Conservation (phyloP, 495 filamentous ascomycete genomes). For the Aspergillus olivimuriae region DNA sequence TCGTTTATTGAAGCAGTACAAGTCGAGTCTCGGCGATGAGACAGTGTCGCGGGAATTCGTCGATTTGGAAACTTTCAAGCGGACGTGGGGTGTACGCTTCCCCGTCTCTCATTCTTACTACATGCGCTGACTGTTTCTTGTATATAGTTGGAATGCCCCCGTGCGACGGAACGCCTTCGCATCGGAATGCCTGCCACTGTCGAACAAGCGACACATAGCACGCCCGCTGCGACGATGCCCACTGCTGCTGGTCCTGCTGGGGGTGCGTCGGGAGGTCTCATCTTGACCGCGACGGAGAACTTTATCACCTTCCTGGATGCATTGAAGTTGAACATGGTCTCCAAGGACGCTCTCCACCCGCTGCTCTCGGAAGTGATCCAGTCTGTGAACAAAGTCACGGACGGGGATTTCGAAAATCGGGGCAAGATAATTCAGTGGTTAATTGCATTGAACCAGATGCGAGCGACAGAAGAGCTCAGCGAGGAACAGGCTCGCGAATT, state of each 20-base stretch:
- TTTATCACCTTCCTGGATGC: constrained; percentile 99
- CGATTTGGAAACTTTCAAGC: constrained; percentile 90
- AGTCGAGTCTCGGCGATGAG: constrained; percentile 83
- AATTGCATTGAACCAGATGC: constrained; percentile 95
- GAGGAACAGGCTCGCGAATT: constrained; percentile 85
- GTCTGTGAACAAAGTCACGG: constrained; percentile 91
- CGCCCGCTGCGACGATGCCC: constrained; percentile 33
- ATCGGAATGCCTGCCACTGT: constrained; percentile 74
- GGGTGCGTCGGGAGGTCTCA: constrained; percentile 63
- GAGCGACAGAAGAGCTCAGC: constrained; percentile 81
- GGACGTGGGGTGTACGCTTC: constrained; percentile 73
- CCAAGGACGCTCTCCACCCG: constrained; percentile 94
- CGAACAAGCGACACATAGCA: constrained; percentile 45
- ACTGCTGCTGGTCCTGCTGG: constrained; percentile 31
- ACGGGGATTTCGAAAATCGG: constrained; percentile 84
- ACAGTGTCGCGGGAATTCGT: constrained; percentile 75
- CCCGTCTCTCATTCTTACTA: background rate
- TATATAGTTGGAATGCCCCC: constrained; percentile 80
- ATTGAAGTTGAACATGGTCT: constrained; percentile 76
- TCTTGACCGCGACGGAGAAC: constrained; percentile 85
- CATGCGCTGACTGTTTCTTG: constrained; percentile 2
- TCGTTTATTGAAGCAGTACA: constrained; percentile 92
- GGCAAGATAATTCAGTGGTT: constrained; percentile 98
- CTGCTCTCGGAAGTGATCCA: constrained; percentile 91
- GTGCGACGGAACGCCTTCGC: constrained; percentile 85